Evolutionary conservation across 2,329 filamentous ascomycete genomes (phyloP).

Genomic region (Diaporthe eres): DNA sequence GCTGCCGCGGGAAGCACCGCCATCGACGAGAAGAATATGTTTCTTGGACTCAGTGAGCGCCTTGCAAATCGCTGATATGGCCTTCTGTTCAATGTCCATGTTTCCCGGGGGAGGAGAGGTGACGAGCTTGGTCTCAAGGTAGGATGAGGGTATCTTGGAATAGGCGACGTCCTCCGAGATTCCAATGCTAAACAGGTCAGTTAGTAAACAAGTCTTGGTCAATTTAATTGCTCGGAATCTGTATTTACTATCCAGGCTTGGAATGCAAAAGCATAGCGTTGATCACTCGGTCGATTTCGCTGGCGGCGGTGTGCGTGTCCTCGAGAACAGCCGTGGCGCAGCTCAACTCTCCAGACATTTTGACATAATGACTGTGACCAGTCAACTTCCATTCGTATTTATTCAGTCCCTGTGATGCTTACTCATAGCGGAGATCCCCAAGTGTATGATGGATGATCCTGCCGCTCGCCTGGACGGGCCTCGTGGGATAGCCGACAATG

Average conservation of each 20-base stretch:
- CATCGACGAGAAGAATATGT: constrained; percentile 75
- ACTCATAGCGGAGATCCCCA: constrained; percentile 66
- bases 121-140: constrained; percentile 10
- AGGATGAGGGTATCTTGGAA: constrained; percentile 34
- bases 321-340: constrained; percentile 69
- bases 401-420: not conserved
- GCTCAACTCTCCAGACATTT: constrained; percentile 72
- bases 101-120: not conserved
- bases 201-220: not conserved
- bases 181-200: constrained; percentile 16
- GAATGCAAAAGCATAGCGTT: constrained; percentile 53
- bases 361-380: constrained; percentile 66
- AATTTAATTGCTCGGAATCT: not conserved
- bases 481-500: constrained; percentile 57
- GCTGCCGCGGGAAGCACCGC: constrained; percentile 72
- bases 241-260: constrained; percentile 25
- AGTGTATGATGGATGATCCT: constrained; percentile 64
- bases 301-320: constrained; percentile 66
- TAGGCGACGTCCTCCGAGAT: constrained; percentile 40
- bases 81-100: not conserved
- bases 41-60: constrained; percentile 68
- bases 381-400: not conserved
- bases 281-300: constrained; percentile 73
- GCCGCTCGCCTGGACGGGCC: constrained; percentile 44
- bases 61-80: constrained; percentile 54